These are phyloP conservation scores for Chaetomium fimeti DNA, from an alignment of 495 filamentous ascomycete species.

Conservation along the genomic window DNA sequence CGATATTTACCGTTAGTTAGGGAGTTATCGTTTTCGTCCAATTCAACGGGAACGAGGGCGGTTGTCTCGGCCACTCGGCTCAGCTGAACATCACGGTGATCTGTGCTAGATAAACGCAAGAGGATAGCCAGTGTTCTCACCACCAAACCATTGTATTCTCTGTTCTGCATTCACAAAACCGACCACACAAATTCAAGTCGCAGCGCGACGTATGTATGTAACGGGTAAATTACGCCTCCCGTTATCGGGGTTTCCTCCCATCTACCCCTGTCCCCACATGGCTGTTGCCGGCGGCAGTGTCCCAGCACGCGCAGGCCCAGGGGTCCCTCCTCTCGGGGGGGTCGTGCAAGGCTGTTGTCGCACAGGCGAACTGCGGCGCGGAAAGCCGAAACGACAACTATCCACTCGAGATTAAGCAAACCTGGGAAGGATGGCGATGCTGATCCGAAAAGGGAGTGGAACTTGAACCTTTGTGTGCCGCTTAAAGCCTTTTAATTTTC, in stretches of 20 bases:
- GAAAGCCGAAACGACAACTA: conserved; percentile 2
- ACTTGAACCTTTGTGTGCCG: not conserved
- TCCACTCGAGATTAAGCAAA: not conserved
- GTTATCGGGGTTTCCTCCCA: not conserved
- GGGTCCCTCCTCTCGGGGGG: not conserved
- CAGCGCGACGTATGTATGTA: not conserved
- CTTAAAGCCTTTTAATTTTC: not conserved
- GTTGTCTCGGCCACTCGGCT: too few species aligned
- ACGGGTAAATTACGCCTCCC: not conserved
- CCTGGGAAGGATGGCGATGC: not conserved
- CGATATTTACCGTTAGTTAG: not conserved
- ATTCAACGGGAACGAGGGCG: too few species aligned
- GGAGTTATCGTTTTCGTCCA: too few species aligned
- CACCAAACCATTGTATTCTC: too few species aligned
- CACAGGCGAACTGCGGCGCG: conserved; percentile 5
- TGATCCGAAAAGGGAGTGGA: not conserved
- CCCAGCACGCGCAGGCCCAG: not conserved
- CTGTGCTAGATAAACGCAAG: too few species aligned
- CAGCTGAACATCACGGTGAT: too few species aligned
- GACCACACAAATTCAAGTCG: too few species aligned
- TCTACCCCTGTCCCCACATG: conserved; percentile 1
- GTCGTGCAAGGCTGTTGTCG: conserved; percentile 2
- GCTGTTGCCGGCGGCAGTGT: conserved; percentile 7
- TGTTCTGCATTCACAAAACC: too few species aligned
- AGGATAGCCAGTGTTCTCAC: too few species aligned